phyloP scores from a whole-genome alignment of 2,329 filamentous ascomycete genomes.

The Fusarium phyllophilum region DNA sequence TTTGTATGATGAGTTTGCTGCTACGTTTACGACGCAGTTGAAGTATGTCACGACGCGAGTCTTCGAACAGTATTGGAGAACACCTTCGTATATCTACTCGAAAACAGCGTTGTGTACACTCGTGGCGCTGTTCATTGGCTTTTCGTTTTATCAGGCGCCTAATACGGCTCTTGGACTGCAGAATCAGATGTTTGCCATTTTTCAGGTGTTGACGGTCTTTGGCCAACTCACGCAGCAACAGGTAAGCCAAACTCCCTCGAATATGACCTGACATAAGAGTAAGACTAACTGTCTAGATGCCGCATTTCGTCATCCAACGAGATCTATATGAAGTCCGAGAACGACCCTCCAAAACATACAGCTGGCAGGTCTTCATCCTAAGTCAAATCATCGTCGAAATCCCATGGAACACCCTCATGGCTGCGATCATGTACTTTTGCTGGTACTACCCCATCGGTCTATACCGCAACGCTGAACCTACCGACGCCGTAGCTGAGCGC shows the following conservation, averaged over 20 bases:
- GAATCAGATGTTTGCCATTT: constrained; percentile 75
- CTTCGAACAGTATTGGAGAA: constrained; percentile 50
- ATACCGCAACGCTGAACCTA: constrained; percentile 66
- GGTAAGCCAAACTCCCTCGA: rapidly evolving
- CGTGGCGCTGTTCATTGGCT: constrained; percentile 59
- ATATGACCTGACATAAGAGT: rapidly evolving
- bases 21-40: constrained; percentile 46
- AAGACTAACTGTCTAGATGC: constrained; percentile 58
- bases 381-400: constrained; percentile 75
- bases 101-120: constrained; percentile 51
- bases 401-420: constrained; percentile 74
- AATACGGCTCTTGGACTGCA: constrained; percentile 72
- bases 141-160: constrained; percentile 71
- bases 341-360: constrained; percentile 73
- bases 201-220: constrained; percentile 75
- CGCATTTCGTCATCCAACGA: constrained; percentile 75
- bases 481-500: constrained; percentile 61
- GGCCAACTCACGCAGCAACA: constrained; percentile 67
- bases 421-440: constrained; percentile 71
- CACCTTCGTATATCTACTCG: constrained; percentile 71
- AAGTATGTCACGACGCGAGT: constrained; percentile 50
- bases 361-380: constrained; percentile 73
- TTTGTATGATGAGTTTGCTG: constrained; percentile 48
- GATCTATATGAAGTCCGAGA: constrained; percentile 75
- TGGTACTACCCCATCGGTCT: constrained; percentile 78